phyloP scores from a whole-genome alignment of 805 yeast species.

The Ogataea methanolica region DNA sequence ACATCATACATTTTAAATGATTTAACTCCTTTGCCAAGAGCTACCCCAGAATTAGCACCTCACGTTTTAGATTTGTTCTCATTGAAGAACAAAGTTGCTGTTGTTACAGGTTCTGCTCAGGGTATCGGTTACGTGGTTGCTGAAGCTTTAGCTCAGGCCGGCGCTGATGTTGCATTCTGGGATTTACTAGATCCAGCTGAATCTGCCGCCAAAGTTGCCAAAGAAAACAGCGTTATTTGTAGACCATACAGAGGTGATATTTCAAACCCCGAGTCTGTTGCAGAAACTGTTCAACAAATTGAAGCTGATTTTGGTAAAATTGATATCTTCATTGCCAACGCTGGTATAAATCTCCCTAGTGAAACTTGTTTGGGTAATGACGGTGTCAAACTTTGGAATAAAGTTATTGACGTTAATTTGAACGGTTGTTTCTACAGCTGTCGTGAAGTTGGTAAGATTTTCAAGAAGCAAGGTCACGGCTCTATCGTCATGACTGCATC shows the following conservation, averaged over 20 bases:
- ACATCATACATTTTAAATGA: constrained; percentile 19
- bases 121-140: constrained; percentile 40
- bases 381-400: constrained; percentile 39
- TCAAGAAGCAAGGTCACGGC: constrained; percentile 43
- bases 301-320: constrained; percentile 36
- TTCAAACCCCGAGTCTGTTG: constrained; percentile 28
- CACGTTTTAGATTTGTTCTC: constrained; percentile 42
- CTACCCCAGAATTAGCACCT: constrained; percentile 48
- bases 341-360: constrained; percentile 31
- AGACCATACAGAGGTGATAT: constrained; percentile 28
- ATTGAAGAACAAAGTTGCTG: constrained; percentile 38
- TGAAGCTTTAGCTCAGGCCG: constrained; percentile 40
- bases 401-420: constrained; percentile 45
- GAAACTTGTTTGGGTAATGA: constrained; percentile 22
- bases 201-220: constrained; percentile 34
- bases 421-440: constrained; percentile 49
- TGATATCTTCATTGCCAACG: constrained; percentile 39
- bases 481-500: constrained; percentile 51
- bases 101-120: constrained; percentile 38
- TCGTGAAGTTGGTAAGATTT: constrained; percentile 42
- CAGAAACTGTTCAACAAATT: constrained; percentile 25
- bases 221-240: constrained; percentile 29
- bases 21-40: constrained; percentile 38
- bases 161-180: constrained; percentile 40
- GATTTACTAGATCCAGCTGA: constrained; percentile 33